Percentiles rank a stretch among this genome's conserved stretches.
These are phyloP conservation scores for Lactuca saligna DNA, from an alignment of 129 eudicot species.

Conservation along the genomic window DNA sequence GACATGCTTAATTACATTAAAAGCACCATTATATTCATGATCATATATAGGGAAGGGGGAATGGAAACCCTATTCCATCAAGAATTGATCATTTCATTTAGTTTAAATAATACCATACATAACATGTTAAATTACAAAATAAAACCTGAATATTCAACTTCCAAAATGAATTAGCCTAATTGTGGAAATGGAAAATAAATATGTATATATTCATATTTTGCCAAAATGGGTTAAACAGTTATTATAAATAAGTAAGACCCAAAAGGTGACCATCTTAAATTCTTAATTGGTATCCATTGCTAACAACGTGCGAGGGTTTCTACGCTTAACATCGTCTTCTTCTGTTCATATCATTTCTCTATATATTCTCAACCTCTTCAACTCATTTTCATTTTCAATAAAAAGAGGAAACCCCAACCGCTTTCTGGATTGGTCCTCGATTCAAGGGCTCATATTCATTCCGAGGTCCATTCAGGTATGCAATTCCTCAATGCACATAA, in stretches of 20 bases:
- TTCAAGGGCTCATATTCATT: conserved; percentile 1
- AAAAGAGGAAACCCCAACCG: not conserved
- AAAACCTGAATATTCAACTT: too few relatives aligned
- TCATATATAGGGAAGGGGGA: too few relatives aligned
- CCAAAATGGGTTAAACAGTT: not conserved
- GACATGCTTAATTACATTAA: too few relatives aligned
- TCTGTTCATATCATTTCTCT: not conserved
- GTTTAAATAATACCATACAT: too few relatives aligned
- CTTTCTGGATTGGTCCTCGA: not conserved
- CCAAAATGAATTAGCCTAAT: too few relatives aligned
- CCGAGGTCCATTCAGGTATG: conserved; percentile 7
- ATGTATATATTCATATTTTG: not conserved
- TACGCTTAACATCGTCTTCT: not conserved
- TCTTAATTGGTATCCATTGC: not conserved
- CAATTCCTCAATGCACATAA: not conserved
- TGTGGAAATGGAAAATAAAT: too few relatives aligned
- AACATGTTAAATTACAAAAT: too few relatives aligned
- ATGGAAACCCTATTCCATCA: too few relatives aligned
- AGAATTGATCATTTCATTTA: too few relatives aligned
- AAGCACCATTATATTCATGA: too few relatives aligned
- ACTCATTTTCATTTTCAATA: not conserved
- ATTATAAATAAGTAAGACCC: not conserved
- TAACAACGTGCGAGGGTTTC: conserved; percentile 2
- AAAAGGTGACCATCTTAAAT: not conserved
- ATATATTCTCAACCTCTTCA: conserved; percentile 5